Conservation (phyloP, 305 asterid species). For the Solanum hybrid region DNA sequence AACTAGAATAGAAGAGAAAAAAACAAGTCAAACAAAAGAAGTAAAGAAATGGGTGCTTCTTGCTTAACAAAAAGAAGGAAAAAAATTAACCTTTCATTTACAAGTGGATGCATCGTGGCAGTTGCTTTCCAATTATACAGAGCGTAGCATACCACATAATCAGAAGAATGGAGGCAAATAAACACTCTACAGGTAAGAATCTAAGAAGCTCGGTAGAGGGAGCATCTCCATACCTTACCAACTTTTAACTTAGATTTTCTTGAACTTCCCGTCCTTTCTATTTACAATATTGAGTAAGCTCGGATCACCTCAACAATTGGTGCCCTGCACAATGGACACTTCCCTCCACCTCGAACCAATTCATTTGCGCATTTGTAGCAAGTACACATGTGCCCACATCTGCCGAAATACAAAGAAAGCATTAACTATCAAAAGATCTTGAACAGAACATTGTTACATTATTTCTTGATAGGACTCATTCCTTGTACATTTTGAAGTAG, state of each 20-base stretch:
- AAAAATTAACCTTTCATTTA: conserved; percentile 21
- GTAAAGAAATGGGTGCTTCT: neutral
- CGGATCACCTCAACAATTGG: conserved; percentile 95
- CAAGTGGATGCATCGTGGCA: conserved; percentile 27
- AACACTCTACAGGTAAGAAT: conserved; percentile 25
- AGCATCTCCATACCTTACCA: conserved; percentile 23
- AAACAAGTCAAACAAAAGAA: neutral
- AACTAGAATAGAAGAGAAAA: neutral
- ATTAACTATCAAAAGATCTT: neutral
- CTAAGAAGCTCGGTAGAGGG: conserved; percentile 12
- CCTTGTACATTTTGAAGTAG: neutral
- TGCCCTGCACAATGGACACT: conserved; percentile 95
- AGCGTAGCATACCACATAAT: conserved; percentile 26
- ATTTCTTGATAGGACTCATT: neutral
- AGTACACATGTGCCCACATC: conserved; percentile 99
- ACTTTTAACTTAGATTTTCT: neutral
- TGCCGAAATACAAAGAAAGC: conserved; percentile 16
- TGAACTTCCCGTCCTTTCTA: neutral
- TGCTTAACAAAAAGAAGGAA: neutral
- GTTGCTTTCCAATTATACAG: conserved; percentile 31
- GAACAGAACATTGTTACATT: neutral
- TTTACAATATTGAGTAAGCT: conserved; percentile 90
- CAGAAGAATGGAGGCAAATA: conserved; percentile 28
- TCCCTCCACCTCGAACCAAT: conserved; percentile 84
- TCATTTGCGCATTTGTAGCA: conserved; percentile 91